Evolutionary conservation across 192 early-diverging fungal species (phyloP).

Genomic region (Dispira simplex): DNA sequence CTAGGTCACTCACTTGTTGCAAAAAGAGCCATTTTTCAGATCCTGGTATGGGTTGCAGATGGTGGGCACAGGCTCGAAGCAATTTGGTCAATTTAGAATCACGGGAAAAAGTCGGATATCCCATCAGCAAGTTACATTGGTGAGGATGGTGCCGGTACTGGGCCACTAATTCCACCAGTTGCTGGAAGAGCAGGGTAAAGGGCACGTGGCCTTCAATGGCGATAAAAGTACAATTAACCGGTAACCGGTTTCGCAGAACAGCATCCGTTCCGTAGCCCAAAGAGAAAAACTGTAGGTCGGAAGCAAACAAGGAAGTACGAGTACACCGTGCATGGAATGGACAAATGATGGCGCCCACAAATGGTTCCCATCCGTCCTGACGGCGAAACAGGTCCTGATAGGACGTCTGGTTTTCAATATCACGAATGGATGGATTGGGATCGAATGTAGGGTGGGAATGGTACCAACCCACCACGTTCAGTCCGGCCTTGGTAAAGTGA

Average conservation of each 20-base stretch:
- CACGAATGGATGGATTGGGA: constrained; percentile 72
- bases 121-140: neutral
- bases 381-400: constrained; percentile 73
- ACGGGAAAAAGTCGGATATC: neutral
- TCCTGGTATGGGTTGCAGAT: too few relatives aligned
- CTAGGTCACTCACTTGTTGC: too few relatives aligned
- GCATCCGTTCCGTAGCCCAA: neutral
- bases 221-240: neutral
- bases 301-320: too few relatives aligned
- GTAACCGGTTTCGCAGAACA: neutral
- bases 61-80: neutral
- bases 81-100: neutral
- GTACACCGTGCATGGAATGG: constrained; percentile 45
- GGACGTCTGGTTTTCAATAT: constrained; percentile 76
- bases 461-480: constrained; percentile 83
- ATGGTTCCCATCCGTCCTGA: constrained; percentile 57
- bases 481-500: constrained; percentile 42
- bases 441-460: constrained; percentile 94
- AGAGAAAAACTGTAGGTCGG: neutral
- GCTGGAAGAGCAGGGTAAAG: neutral
- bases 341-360: constrained; percentile 79
- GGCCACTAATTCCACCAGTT: neutral
- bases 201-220: neutral
- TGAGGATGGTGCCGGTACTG: neutral
- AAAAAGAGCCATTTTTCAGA: too few relatives aligned